phyloP scores from a whole-genome alignment of 148 eudicot species.

The Rhododendron williamsianum region DNA sequence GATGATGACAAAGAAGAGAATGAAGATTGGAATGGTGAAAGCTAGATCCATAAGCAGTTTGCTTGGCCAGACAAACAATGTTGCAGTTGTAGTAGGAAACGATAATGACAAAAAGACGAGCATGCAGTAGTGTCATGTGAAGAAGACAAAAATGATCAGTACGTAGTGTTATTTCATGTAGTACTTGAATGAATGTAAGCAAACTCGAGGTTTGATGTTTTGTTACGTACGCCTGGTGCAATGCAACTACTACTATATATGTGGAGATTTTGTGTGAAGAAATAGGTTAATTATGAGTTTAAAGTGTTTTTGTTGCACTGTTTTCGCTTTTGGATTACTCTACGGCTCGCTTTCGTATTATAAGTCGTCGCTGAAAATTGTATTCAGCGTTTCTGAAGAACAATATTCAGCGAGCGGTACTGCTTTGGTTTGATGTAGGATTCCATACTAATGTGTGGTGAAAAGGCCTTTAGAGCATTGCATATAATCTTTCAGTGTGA shows the following conservation, averaged over 20 bases:
- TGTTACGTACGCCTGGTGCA: constrained; percentile 2
- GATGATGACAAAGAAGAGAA: constrained; percentile 18
- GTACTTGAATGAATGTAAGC: not conserved
- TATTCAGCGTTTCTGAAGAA: not conserved
- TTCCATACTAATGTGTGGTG: not conserved
- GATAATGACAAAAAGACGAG: constrained; percentile 2
- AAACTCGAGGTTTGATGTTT: not conserved
- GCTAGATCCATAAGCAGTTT: constrained; percentile 71
- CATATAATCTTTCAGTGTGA: not conserved
- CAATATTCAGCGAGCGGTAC: not conserved
- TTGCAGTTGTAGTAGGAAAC: not conserved
- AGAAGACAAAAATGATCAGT: not conserved
- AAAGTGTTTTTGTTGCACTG: not conserved
- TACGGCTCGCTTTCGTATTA: not conserved
- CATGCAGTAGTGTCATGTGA: not conserved
- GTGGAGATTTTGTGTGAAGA: not conserved
- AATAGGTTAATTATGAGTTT: not conserved
- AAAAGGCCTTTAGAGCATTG: not conserved
- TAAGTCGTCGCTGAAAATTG: not conserved
- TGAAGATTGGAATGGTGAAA: constrained; percentile 59
- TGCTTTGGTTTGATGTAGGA: not conserved
- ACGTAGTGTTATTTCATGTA: constrained; percentile 10
- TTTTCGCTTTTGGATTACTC: not conserved
- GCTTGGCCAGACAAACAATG: constrained; percentile 37
- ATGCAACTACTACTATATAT: not conserved